phyloP scores from a whole-genome alignment of 1,139 yeast genomes.

The Magnusiomyces fungicola region DNA sequence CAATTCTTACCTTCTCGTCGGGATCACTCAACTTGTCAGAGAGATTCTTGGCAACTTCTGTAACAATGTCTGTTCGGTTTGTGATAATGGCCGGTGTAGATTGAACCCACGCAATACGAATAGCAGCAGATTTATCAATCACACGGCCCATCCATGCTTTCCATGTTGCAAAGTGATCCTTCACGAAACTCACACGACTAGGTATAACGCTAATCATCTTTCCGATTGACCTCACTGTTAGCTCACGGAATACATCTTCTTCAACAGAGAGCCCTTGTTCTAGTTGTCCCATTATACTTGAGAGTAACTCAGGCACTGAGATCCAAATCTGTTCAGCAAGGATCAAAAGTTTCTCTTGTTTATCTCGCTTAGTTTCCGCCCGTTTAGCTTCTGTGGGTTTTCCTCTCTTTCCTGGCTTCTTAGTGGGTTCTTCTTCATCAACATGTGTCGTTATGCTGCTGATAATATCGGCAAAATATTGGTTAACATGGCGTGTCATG shows the following conservation, averaged over 20 bases:
- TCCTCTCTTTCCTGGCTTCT: conserved; percentile 15
- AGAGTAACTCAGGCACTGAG: conserved; percentile 64
- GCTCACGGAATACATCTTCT: conserved; percentile 50
- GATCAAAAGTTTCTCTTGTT: conserved; percentile 36
- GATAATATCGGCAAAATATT: conserved; percentile 69
- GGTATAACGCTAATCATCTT: conserved; percentile 47
- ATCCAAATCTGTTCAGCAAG: conserved; percentile 68
- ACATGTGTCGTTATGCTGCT: conserved; percentile 23
- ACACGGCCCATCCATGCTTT: conserved; percentile 67
- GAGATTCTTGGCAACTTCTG: conserved; percentile 52
- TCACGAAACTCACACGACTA: conserved; percentile 50
- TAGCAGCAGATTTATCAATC: conserved; percentile 57
- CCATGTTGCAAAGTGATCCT: conserved; percentile 57
- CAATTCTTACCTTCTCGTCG: conserved; percentile 64
- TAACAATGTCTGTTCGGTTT: conserved; percentile 40
- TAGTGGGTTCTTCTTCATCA: conserved; percentile 24
- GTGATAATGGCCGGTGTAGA: conserved; percentile 43
- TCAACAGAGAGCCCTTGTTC: conserved; percentile 73
- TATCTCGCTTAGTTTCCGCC: conserved; percentile 9
- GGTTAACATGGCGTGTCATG: conserved; percentile 71
- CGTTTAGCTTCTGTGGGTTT: background rate
- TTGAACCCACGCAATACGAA: conserved; percentile 66
- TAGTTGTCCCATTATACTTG: conserved; percentile 69
- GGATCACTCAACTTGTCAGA: conserved; percentile 66
- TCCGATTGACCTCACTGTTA: conserved; percentile 73